Evolutionary conservation across 2,329 filamentous ascomycete species (phyloP), one percentile per base, ranked within the genome.

Genomic region (Drechslerella coelobrocha): DNA sequence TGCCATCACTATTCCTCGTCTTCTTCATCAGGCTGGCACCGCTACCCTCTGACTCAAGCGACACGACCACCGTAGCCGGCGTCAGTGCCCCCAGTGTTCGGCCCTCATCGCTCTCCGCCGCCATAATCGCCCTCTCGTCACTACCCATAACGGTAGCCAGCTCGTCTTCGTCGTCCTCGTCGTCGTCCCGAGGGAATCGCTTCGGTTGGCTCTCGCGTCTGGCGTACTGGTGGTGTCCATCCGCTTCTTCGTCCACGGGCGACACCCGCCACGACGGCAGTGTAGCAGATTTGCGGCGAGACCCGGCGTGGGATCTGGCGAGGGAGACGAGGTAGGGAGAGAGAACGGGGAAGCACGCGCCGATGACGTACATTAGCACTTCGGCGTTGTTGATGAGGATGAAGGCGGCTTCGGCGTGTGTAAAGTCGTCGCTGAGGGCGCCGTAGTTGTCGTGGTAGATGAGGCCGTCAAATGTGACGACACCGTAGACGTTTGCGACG

Each of bases 241-340:
- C n/a, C 26, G n/a, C 23, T 14, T 27, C 17, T 12, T 53, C 66
- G 21, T 51, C 66, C 8, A 54, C 50, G 3, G 53, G 53, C 9
- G 52, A 63, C 24, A 63, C 48, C 8, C 65, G 17, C 65, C 65
- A 69, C 1, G 65, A 69, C n/a, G 65, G 65, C 24, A 69, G 37
- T 1, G 65, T 69, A 41, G 52, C 53, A 26, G 65, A 65, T 55
- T 65, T 65, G 8, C 39, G 52, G 19, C 60, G 45, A 45, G 66
- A 65, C 41, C 60, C 54, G 23, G 41, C 37, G 26, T 59, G 56
- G 23, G 66, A 72, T 31, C 60, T 45, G 19, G 66, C 66, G 24
- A 72, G 37, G 7, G 65, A 69, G 12, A 69, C 65, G 17, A 65
- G 55, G 48, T 72, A 72, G 21, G 66, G 66, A n/a, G 66, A 72